Conservation (phyloP, 2,329 filamentous ascomycete genomes). For the Aspergillus novoparasiticus region DNA sequence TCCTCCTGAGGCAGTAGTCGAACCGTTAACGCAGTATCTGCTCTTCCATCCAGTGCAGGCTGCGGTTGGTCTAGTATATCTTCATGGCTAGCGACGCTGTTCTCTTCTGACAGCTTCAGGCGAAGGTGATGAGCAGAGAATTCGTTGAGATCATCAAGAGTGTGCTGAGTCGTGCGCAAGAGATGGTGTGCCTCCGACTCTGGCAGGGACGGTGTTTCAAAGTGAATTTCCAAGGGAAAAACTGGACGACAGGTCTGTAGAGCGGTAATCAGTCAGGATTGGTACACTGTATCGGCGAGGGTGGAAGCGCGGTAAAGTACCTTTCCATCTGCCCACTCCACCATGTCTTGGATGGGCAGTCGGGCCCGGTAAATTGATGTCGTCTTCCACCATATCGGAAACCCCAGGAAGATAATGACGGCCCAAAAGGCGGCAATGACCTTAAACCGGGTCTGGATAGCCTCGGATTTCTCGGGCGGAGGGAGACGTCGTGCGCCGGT, state of each 20-base stretch:
- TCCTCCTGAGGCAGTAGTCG: conserved; percentile 61
- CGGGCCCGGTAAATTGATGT: conserved; percentile 88
- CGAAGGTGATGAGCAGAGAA: conserved; percentile 83
- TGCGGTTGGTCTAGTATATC: conserved; percentile 10
- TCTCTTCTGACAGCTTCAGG: conserved; percentile 60
- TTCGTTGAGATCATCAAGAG: conserved; percentile 82
- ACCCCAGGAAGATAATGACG: conserved; percentile 76
- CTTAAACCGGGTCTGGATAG: conserved; percentile 68
- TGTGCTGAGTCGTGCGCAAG: conserved; percentile 78
- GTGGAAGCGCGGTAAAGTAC: conserved; percentile 49
- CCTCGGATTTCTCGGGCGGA: conserved; percentile 75
- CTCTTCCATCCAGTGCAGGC: conserved; percentile 23
- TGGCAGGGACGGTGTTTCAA: conserved; percentile 69
- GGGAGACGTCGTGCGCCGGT: conserved; percentile 50
- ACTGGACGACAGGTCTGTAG: conserved; percentile 79
- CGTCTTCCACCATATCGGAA: conserved; percentile 96
- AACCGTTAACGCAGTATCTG: conserved; percentile 67
- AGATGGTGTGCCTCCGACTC: conserved; percentile 71
- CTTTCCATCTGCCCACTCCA: conserved; percentile 87
- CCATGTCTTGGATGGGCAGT: conserved; percentile 82
- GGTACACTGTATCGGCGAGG: background rate
- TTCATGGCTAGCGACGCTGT: conserved; percentile 11
- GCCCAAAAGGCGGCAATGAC: conserved; percentile 91
- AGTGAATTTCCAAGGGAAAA: conserved; percentile 80
- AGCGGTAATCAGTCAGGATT: conserved; percentile 9